Percentiles rank a stretch among this genome's conserved stretches.
Evolutionary conservation across 306 rosid genomes (phyloP).

Genomic region (Fagus sylvatica): DNA sequence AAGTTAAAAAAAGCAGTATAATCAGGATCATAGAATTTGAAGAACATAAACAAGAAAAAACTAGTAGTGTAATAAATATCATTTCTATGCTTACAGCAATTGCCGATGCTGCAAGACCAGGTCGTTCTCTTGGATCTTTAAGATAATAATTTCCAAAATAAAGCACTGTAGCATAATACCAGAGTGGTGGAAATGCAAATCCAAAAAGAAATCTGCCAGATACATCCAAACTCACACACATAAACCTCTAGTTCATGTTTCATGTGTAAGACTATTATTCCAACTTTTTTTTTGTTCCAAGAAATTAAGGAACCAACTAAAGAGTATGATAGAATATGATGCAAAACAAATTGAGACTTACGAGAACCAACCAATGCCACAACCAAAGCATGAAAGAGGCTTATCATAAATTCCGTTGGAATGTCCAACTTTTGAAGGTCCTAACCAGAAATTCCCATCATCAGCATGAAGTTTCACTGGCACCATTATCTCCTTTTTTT

Average conservation of each 20-base stretch:
- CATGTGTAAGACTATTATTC: no score
- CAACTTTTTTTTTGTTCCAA: no score
- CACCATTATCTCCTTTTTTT: slow-evolving; percentile 18
- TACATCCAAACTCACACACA: neutral
- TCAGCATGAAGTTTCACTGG: slow-evolving; percentile 15
- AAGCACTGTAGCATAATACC: slow-evolving; percentile 37
- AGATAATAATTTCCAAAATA: slow-evolving; percentile 25
- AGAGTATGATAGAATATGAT: no score
- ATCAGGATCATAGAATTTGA: neutral
- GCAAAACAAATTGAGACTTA: slow-evolving; percentile 20
- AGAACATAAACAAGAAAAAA: neutral
- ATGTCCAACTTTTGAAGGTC: neutral
- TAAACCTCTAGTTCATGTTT: neutral
- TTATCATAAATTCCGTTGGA: slow-evolving; percentile 32
- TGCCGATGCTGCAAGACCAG: slow-evolving; percentile 49
- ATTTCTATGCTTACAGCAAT: slow-evolving; percentile 34
- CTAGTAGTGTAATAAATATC: no score
- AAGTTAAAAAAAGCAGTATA: neutral
- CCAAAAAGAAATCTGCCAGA: slow-evolving; percentile 36
- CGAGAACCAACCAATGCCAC: slow-evolving; percentile 52
- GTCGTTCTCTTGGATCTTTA: slow-evolving; percentile 41
- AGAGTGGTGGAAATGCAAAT: slow-evolving; percentile 40
- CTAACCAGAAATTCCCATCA: slow-evolving; percentile 17
- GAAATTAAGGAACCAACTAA: no score
- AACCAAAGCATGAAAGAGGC: slow-evolving; percentile 38